phyloP scores from a whole-genome alignment of 139 green algal species.

The Tetradesmus obliquus region DNA sequence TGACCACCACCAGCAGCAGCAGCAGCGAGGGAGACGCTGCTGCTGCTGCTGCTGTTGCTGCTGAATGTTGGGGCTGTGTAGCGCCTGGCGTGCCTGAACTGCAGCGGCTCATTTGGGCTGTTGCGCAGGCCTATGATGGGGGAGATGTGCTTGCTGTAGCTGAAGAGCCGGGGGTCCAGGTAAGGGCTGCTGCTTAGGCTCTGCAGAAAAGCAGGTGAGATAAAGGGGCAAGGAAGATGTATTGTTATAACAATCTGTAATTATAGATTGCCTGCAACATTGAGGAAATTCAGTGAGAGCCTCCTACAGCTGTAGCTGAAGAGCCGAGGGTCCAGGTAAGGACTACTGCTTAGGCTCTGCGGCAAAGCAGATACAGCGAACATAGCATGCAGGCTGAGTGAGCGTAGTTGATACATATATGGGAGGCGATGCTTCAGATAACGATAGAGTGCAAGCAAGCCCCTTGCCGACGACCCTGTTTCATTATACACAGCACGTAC shows the following conservation, averaged over 20 bases:
- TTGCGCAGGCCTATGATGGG: slow-evolving; percentile 42
- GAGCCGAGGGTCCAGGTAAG: slow-evolving; percentile 39
- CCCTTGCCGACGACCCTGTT: too few relatives aligned
- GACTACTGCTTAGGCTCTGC: slow-evolving; percentile 42
- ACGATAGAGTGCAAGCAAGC: too few relatives aligned
- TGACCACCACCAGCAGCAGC: neutral
- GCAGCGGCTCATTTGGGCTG: slow-evolving; percentile 1
- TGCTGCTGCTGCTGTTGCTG: neutral
- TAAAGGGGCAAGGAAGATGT: too few relatives aligned
- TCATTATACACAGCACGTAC: too few relatives aligned
- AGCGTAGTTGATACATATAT: too few relatives aligned
- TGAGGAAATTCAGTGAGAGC: neutral
- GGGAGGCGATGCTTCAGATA: too few relatives aligned
- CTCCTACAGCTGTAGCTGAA: slow-evolving; percentile 20
- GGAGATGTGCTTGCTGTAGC: slow-evolving; percentile 39
- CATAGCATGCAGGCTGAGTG: too few relatives aligned
- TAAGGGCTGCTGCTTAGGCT: slow-evolving; percentile 42
- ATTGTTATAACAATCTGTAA: neutral
- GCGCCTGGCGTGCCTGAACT: slow-evolving; percentile 6
- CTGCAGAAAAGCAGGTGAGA: neutral
- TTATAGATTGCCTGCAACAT: neutral
- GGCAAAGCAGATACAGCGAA: neutral
- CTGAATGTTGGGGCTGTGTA: neutral
- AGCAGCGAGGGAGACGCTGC: neutral
- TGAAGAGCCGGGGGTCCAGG: slow-evolving; percentile 40